phyloP scores from a whole-genome alignment of 345 rosid genomes.

The Pistacia integerrima region DNA sequence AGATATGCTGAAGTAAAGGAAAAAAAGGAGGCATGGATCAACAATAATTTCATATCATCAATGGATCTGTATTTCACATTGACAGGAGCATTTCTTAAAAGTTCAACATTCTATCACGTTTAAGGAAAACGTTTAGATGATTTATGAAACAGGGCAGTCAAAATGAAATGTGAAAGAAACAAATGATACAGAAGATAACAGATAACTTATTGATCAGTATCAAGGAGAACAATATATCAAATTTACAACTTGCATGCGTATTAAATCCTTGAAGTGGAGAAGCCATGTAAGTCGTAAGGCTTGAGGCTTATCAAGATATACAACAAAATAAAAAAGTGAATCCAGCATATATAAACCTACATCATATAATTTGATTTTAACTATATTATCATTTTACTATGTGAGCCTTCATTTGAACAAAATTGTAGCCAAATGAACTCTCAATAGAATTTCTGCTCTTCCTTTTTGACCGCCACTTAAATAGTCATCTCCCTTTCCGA shows the following conservation, averaged over 20 bases:
- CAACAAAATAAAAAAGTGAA: not conserved
- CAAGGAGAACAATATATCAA: not conserved
- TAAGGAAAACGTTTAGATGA: not conserved
- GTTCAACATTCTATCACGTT: not conserved
- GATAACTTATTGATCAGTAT: not conserved
- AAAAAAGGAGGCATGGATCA: conserved; percentile 2
- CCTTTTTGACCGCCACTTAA: not conserved
- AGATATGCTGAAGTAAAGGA: conserved; percentile 52
- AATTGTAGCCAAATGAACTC: not conserved
- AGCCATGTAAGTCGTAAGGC: not conserved
- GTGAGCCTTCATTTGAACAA: not conserved
- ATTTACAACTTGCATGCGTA: not conserved
- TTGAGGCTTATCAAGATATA: not conserved
- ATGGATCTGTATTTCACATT: conserved; percentile 8
- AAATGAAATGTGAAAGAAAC: not conserved
- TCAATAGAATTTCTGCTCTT: not conserved
- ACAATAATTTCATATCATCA: conserved; percentile 8
- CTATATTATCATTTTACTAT: no score
- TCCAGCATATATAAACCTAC: not conserved
- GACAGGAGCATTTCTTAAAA: conserved; percentile 1
- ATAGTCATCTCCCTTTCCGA: not conserved
- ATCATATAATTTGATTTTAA: not conserved
- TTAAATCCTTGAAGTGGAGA: not conserved
- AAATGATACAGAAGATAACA: not conserved
- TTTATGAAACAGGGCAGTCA: not conserved